Evolutionary conservation across 345 rosid species (phyloP), one percentile per base, ranked within the genome.

Genomic region (Citropsis articulata): DNA sequence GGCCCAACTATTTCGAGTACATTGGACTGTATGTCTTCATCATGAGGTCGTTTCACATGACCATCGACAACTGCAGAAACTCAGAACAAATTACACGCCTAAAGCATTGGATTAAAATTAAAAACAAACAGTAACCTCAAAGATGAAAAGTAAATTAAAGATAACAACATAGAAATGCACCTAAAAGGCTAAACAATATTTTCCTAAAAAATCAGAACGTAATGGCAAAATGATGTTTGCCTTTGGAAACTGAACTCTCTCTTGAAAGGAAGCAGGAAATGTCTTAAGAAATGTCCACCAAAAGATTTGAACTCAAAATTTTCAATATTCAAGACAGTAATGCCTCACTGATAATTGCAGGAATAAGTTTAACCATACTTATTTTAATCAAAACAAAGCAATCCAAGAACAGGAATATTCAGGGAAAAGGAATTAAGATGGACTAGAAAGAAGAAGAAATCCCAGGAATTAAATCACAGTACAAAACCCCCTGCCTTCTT

Each of bases 1-100:
- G 98, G 86, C 81, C 98, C 97, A 67, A 90, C 82, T 50, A 96
- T 89, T 87, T 96, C 98, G 68, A 96, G 93, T 9, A 91, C 98
- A 85, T 92, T 88, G 18, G 98, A 94, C 66, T 94, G 98, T 69
- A 94, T 91, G 66, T 94, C 98, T 3, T 94, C 98, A 80, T 94
- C 98, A 66, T 91, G 97, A 2, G 91, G 88, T 27, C 97, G 94
- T 82, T 92, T 94, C 77, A 94, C 85, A 83, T 94, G 97, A 0
- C 98, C 99, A 81, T 91, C 87, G 27, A 85, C 90, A 81, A 90
- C 99, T 96, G 88, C 86, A 77, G 69, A 75, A 72, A 65, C 14
- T 40, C 72, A 9, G 27, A 65, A 59, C 21, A 63, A 42, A 56
- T 50, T 16, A 7, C 13, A 38, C 2, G 19, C 9, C 12, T 45